Conservation (phyloP, 768 basidiomycete species). For the Boletus subparvulus region DNA sequence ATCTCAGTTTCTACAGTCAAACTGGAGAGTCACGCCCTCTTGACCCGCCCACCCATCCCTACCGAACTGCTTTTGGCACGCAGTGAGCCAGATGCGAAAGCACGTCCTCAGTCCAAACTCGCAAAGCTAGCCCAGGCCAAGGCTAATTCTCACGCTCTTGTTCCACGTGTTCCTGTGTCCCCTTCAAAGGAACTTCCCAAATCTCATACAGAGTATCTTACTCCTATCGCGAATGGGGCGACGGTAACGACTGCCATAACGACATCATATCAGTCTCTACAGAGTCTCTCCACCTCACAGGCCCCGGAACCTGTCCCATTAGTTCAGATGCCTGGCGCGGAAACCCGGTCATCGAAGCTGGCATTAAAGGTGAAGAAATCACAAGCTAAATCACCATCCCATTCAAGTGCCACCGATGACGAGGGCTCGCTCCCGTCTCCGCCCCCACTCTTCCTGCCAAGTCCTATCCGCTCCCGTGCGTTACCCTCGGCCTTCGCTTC, state of each 20-base stretch:
- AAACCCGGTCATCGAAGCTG: conserved; percentile 65
- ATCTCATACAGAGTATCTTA: conserved; percentile 65
- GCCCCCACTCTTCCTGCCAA: conserved; percentile 59
- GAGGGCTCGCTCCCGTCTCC: conserved; percentile 36
- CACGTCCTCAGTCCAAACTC: conserved; percentile 65
- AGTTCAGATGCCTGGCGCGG: conserved; percentile 32
- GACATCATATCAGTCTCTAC: conserved; percentile 72
- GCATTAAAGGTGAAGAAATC: conserved; percentile 70
- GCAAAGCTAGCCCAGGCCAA: conserved; percentile 71
- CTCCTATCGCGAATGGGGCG: conserved; percentile 77
- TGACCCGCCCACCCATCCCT: conserved; percentile 23
- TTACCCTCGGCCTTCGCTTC: conserved; percentile 78
- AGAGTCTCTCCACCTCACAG: conserved; percentile 49
- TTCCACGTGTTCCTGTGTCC: conserved; percentile 29
- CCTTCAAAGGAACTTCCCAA: conserved; percentile 40
- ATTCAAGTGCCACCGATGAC: conserved; percentile 39
- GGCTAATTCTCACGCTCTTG: conserved; percentile 21
- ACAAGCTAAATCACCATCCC: conserved; percentile 42
- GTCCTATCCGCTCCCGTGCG: conserved; percentile 59
- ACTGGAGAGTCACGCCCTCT: conserved; percentile 18
- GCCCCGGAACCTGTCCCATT: conserved; percentile 18
- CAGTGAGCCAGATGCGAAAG: conserved; percentile 18
- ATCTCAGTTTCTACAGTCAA: conserved; percentile 24
- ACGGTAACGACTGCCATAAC: conserved; percentile 86
- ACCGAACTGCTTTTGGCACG: conserved; percentile 8